Percentiles rank a stretch among this genome's conserved stretches.
phyloP scores from a whole-genome alignment of 331 rosid species.

The Telfairia occidentalis region DNA sequence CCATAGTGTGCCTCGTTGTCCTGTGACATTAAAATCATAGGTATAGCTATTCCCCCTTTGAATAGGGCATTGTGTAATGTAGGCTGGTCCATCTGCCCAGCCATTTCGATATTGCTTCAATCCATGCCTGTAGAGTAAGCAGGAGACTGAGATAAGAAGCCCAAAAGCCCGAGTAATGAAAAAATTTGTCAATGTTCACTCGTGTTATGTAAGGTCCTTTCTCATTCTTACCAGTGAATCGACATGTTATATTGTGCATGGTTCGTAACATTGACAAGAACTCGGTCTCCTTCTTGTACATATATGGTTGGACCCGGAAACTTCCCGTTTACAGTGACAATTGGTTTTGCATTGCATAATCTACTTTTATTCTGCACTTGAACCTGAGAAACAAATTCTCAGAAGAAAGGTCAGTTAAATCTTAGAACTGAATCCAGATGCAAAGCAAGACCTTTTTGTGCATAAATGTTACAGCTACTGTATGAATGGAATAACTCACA shows the following conservation, averaged over 20 bases:
- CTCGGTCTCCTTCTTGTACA: constrained; percentile 59
- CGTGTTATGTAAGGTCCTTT: neutral
- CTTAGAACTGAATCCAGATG: neutral
- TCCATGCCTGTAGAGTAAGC: constrained; percentile 49
- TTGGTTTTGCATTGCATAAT: constrained; percentile 60
- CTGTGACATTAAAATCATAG: constrained; percentile 49
- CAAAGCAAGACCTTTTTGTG: neutral
- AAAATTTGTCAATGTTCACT: neutral
- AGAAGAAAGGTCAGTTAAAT: neutral
- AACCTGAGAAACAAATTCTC: constrained; percentile 7
- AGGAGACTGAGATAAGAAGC: neutral
- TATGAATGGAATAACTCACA: constrained; percentile 29
- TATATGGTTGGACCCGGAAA: constrained; percentile 65
- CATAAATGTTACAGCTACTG: neutral
- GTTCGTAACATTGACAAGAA: constrained; percentile 53
- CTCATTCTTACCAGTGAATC: constrained; percentile 49
- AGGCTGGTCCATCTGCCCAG: constrained; percentile 84
- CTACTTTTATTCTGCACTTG: constrained; percentile 71
- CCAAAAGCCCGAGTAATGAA: neutral
- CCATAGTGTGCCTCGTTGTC: constrained; percentile 69
- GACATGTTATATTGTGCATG: constrained; percentile 68
- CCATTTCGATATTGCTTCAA: constrained; percentile 62
- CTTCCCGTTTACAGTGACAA: constrained; percentile 66
- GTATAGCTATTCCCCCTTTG: constrained; percentile 48
- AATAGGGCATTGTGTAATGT: constrained; percentile 62